phyloP scores from a whole-genome alignment of 345 rosid species.

The Citrus maxima region DNA sequence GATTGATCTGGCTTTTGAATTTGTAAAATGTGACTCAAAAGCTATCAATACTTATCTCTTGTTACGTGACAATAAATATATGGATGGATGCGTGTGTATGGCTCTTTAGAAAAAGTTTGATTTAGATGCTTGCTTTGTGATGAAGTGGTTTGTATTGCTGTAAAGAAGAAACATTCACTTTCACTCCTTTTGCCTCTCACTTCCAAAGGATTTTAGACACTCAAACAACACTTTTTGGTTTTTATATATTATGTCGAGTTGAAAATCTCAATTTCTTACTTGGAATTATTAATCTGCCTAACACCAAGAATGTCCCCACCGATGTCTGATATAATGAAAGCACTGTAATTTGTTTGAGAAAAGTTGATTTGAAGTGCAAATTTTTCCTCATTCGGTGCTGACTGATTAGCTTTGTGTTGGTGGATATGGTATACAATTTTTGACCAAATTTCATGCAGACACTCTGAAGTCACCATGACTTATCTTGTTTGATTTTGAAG shows the following conservation, averaged over 20 bases:
- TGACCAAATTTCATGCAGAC: neutral
- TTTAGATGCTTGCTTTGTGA: conserved; percentile 27
- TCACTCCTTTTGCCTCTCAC: neutral
- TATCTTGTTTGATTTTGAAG: neutral
- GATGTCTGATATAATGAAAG: neutral
- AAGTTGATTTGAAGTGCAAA: neutral
- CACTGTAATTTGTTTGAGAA: conserved; percentile 2
- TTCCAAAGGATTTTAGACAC: neutral
- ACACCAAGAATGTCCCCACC: neutral
- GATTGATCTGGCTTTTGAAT: neutral
- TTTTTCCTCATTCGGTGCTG: conserved; percentile 9
- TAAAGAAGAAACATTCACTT: conserved; percentile 13
- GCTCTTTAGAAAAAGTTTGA: conserved; percentile 22
- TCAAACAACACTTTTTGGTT: neutral
- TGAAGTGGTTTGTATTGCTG: conserved; percentile 14
- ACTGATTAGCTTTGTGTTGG: neutral
- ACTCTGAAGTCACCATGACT: neutral
- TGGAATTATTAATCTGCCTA: neutral
- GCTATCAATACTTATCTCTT: neutral
- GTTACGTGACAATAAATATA: no score
- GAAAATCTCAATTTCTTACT: neutral
- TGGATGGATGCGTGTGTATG: conserved; percentile 13
- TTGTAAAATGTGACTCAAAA: conserved; percentile 4
- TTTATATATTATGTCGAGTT: neutral
- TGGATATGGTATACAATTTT: neutral